Evolutionary conservation across 2,329 filamentous ascomycete genomes (phyloP).

Genomic region (Orbilia quercus): DNA sequence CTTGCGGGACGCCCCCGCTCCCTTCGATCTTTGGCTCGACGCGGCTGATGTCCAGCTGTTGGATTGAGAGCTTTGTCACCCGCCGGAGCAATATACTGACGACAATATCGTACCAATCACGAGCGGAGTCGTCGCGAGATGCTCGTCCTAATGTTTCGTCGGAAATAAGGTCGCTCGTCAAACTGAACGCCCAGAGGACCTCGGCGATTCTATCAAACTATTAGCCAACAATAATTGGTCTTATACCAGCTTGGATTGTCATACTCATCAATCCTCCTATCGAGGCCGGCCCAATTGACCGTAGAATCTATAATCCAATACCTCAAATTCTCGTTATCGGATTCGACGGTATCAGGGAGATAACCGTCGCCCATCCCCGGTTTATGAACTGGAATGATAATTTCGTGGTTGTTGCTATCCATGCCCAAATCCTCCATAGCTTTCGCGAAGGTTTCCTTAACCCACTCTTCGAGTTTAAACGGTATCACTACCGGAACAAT

Average conservation of each 20-base stretch:
- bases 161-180: slow-evolving; percentile 18
- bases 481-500: slow-evolving; percentile 56
- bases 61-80: slow-evolving; percentile 46
- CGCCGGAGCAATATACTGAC: slow-evolving; percentile 35
- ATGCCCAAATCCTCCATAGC: slow-evolving; percentile 45
- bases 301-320: slow-evolving; percentile 58
- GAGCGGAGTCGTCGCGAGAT: background rate
- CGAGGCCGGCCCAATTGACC: slow-evolving; percentile 58
- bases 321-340: slow-evolving; percentile 24
- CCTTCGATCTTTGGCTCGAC: background rate
- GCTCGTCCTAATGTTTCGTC: slow-evolving; percentile 1
- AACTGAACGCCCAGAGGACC: slow-evolving; percentile 53
- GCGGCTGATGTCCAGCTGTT: slow-evolving; percentile 43
- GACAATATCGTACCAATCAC: slow-evolving; percentile 39
- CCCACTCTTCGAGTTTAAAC: slow-evolving; percentile 53
- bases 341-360: slow-evolving; percentile 27
- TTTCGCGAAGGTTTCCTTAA: slow-evolving; percentile 47
- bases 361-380: slow-evolving; percentile 42
- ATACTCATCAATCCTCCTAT: slow-evolving; percentile 59
- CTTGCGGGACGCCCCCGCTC: no score
- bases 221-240: background rate
- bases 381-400: slow-evolving; percentile 54
- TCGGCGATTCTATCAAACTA: slow-evolving; percentile 55
- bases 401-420: slow-evolving; percentile 14
- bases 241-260: background rate